Evolutionary conservation across 1,284 basidiomycete species (phyloP).

Genomic region (Irpex sp.): DNA sequence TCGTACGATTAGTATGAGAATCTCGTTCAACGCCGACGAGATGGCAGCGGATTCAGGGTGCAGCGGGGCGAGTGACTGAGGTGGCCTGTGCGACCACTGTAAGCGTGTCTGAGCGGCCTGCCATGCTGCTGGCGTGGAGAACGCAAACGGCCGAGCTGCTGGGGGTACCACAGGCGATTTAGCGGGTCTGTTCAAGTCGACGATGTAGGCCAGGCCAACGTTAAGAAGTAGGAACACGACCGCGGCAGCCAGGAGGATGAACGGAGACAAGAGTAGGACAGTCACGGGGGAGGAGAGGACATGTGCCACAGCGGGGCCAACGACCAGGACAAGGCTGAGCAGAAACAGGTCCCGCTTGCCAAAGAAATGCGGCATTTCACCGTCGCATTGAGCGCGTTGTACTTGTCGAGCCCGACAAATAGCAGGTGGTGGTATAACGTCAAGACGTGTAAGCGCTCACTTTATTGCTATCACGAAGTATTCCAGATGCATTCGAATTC

Average conservation of each 20-base stretch:
- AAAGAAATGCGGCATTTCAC: background rate
- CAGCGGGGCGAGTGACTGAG: conserved; percentile 58
- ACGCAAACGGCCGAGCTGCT: conserved; percentile 69
- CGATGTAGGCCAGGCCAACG: conserved; percentile 51
- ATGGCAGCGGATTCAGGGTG: conserved; percentile 60
- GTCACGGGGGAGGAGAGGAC: conserved; percentile 61
- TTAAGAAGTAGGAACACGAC: conserved; percentile 49
- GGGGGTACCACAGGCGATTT: conserved; percentile 36
- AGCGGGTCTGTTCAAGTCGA: conserved; percentile 43
- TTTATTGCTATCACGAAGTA: background rate
- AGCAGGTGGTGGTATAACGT: background rate
- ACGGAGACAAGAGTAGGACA: conserved; percentile 60
- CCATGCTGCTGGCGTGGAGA: conserved; percentile 90
- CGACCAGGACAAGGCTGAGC: conserved; percentile 50
- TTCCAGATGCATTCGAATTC: background rate
- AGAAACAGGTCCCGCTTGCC: conserved; percentile 25
- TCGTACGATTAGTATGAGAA: conserved; percentile 75
- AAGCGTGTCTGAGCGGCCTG: conserved; percentile 80
- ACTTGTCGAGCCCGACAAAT: background rate
- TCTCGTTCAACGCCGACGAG: conserved; percentile 67
- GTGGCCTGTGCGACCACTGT: conserved; percentile 74
- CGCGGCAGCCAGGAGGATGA: conserved; percentile 47
- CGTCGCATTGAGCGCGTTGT: background rate
- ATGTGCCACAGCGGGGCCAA: conserved; percentile 49
- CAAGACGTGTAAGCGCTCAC: background rate